Percentiles rank a stretch among this genome's conserved stretches.
Conservation (phyloP, 768 basidiomycete species). For the Hygrocybe coccinea region DNA sequence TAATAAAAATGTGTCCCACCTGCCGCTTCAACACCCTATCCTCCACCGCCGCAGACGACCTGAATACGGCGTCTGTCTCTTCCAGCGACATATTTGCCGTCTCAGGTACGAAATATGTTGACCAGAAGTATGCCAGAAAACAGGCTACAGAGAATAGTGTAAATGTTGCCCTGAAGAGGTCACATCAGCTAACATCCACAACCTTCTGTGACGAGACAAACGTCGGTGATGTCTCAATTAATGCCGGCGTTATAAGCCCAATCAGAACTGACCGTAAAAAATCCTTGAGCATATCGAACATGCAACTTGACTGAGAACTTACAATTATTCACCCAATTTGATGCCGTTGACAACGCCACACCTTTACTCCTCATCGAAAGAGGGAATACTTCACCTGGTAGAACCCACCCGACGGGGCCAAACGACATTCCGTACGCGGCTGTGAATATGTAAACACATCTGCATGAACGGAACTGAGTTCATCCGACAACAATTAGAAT, state of each 20-base stretch:
- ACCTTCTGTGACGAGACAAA: constrained; percentile 24
- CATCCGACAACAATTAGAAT: not conserved
- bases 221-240: constrained; percentile 60
- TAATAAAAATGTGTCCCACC: constrained; percentile 34
- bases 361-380: constrained; percentile 75
- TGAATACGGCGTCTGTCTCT: constrained; percentile 68
- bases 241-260: constrained; percentile 64
- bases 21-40: constrained; percentile 47
- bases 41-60: constrained; percentile 51
- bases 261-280: constrained; percentile 52
- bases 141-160: constrained; percentile 61
- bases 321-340: constrained; percentile 87
- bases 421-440: constrained; percentile 72
- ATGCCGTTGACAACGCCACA: constrained; percentile 76
- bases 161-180: constrained; percentile 54
- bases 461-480: constrained; percentile 20
- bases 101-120: constrained; percentile 65
- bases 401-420: constrained; percentile 79
- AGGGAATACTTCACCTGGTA: constrained; percentile 81
- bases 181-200: not conserved
- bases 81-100: constrained; percentile 74
- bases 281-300: not conserved
- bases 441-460: constrained; percentile 70
- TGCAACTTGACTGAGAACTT: constrained; percentile 12
- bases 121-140: constrained; percentile 65